Percentiles rank a stretch among this genome's conserved stretches.
Evolutionary conservation across 305 asterid species (phyloP).

Genomic region (Fraxinus albicans): DNA sequence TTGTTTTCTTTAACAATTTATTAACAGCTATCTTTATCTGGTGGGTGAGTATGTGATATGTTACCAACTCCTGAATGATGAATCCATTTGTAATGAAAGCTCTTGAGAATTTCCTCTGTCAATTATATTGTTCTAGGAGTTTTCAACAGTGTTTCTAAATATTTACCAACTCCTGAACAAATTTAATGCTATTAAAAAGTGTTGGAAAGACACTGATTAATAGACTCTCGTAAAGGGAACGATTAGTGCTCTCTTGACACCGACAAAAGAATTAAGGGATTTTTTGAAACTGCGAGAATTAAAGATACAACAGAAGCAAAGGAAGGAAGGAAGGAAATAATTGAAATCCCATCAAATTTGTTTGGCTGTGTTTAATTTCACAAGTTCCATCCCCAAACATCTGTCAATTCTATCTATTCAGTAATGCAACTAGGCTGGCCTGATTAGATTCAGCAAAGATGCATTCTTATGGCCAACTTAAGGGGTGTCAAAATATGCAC

Average conservation of each 20-base stretch:
- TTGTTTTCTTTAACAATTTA: conserved; percentile 23
- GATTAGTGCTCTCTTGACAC: background rate
- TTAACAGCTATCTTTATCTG: conserved; percentile 45
- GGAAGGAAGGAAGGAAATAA: background rate
- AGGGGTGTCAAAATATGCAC: background rate
- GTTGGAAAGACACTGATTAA: background rate
- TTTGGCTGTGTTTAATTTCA: background rate
- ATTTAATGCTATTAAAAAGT: background rate
- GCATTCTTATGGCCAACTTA: background rate
- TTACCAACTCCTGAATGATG: conserved; percentile 48
- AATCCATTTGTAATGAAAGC: conserved; percentile 21
- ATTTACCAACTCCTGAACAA: background rate
- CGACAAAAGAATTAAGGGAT: background rate
- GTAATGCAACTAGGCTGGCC: background rate
- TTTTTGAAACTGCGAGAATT: background rate
- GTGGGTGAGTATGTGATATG: conserved; percentile 38
- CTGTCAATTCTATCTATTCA: background rate
- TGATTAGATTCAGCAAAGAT: background rate
- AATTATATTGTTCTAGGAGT: background rate
- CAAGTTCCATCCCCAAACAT: background rate
- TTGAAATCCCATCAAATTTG: background rate
- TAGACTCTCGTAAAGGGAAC: background rate
- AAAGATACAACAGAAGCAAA: background rate
- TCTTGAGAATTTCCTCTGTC: background rate
- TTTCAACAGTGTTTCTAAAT: background rate